Base-by-base conservation (phyloP, 108 stramenopile species). In the Bacterosira constricta region DNA sequence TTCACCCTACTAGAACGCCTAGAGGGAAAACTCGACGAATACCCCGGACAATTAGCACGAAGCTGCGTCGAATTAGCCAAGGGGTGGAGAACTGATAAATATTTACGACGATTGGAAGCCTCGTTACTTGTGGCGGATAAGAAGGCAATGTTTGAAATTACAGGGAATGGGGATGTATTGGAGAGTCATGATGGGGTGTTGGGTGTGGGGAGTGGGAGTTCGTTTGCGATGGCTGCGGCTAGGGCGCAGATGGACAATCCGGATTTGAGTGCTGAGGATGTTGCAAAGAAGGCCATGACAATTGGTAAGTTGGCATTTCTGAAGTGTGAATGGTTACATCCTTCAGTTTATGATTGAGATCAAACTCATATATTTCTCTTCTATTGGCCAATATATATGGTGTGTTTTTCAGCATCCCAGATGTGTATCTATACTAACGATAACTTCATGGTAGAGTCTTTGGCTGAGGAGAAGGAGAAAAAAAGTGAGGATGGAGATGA, bases 1-100 rank as follows among this genome's bases (percentile, higher is more conserved):
- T 96, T 99, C 67, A 97, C 99, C 0, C 82, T 99, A 18, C 66
- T 98, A 58, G 99, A 99, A 63, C 86, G 99, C 15, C 83, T 99
- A 52, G 97, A 99, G 84, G 81, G 84, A 7, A 99, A 98, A 75
- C 61, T 99, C 42, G 99, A 98, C 70, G 94, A 96, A 83, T 92
- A 96, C 84, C 92, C 95, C 18, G 97, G 97, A 6, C 99, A 99
- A 69, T 63, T 99, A 23, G 77, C 89, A 17, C 80, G 97, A 35
- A 85, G 89, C 21, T 97, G 97, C 72, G 99, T 99, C 13, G 97
- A 98, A 72, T 73, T 99, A 37, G 99, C 99, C 67, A 99, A 98
- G 83, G 97, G 93, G 36, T 99, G 99, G 99, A 84, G 99, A 56
- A 98, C 97, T 1, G 97, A 99, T 79, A 97, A 98, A 73, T 98